These are phyloP conservation scores for Backusella australiensis DNA, from an alignment of 192 early-diverging fungal species.

Conservation along the genomic window DNA sequence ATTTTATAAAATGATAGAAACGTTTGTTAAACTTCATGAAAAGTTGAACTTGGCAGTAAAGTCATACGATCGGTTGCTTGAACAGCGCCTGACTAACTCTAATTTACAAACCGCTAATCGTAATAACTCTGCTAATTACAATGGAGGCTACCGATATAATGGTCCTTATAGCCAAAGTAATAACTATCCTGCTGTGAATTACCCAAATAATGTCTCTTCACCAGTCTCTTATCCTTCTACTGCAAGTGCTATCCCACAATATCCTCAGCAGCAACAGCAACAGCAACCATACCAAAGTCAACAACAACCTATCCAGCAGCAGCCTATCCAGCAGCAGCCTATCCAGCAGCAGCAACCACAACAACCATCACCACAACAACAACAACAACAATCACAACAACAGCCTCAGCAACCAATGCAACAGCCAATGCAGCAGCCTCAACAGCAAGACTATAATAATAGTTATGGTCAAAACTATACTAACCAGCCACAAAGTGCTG, in stretches of 20 bases:
- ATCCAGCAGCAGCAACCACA: not conserved
- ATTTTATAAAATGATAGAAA: slow-evolving; percentile 12
- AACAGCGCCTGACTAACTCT: slow-evolving; percentile 54
- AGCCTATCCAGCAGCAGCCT: not conserved
- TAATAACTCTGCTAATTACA: slow-evolving; percentile 1
- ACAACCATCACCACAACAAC: not conserved
- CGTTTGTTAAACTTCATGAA: slow-evolving; percentile 72
- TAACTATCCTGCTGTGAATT: not conserved
- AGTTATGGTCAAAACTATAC: not conserved
- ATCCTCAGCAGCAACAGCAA: not conserved
- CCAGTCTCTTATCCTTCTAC: not conserved
- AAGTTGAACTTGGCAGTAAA: slow-evolving; percentile 79
- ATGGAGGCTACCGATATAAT: not conserved
- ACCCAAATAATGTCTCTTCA: not conserved
- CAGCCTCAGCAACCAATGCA: not conserved
- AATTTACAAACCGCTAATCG: slow-evolving; percentile 21
- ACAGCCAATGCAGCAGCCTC: not conserved
- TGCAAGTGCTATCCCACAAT: not conserved
- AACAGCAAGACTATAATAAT: not conserved
- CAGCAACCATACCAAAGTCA: not conserved
- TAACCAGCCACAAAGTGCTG: not conserved
- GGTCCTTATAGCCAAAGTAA: not conserved
- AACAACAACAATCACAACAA: slow-evolving; percentile 10
- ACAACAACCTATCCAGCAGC: not conserved
- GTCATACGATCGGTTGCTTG: slow-evolving; percentile 85